These are phyloP conservation scores for Boletus sp. DNA, from an alignment of 1,284 basidiomycete genomes.

Conservation along the genomic window DNA sequence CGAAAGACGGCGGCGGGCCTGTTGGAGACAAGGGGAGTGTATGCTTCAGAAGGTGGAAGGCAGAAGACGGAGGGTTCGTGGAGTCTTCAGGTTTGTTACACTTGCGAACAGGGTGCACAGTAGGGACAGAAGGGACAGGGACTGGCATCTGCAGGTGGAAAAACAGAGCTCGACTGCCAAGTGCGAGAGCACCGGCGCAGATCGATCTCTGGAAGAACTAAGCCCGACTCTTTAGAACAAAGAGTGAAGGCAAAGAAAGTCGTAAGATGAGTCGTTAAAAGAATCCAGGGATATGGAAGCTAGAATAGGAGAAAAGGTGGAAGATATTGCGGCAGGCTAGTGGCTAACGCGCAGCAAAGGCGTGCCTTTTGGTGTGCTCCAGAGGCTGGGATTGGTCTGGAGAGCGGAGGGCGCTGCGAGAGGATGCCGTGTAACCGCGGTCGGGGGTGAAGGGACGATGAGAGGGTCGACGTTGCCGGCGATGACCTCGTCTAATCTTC, in stretches of 20 bases:
- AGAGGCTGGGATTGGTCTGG: conserved; percentile 34
- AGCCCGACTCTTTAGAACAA: conserved; percentile 22
- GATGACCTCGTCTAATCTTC: conserved; percentile 35
- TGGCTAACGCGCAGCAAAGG: conserved; percentile 90
- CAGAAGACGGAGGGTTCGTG: conserved; percentile 45
- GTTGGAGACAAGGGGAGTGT: conserved; percentile 60
- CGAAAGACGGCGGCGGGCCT: conserved; percentile 63
- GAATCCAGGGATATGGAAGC: conserved; percentile 47
- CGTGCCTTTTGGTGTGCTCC: conserved; percentile 73
- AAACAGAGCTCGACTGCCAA: conserved; percentile 44
- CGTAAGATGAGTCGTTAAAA: conserved; percentile 56
- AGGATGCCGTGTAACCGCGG: conserved; percentile 27
- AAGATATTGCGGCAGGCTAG: conserved; percentile 35
- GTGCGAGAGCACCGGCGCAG: conserved; percentile 46
- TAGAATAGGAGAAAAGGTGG: conserved; percentile 37
- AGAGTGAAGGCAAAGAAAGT: conserved; percentile 42
- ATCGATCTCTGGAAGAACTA: conserved; percentile 44
- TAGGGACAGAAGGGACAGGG: conserved; percentile 66
- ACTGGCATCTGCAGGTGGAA: conserved; percentile 73
- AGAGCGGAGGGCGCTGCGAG: conserved; percentile 38
- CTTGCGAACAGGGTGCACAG: conserved; percentile 69
- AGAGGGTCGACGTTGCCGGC: conserved; percentile 24
- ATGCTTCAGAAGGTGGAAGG: conserved; percentile 55
- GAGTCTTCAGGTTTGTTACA: conserved; percentile 45
- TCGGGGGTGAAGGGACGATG: conserved; percentile 10